phyloP scores from a whole-genome alignment of 352 stramenopile species.

The Globisporangium perplexum region DNA sequence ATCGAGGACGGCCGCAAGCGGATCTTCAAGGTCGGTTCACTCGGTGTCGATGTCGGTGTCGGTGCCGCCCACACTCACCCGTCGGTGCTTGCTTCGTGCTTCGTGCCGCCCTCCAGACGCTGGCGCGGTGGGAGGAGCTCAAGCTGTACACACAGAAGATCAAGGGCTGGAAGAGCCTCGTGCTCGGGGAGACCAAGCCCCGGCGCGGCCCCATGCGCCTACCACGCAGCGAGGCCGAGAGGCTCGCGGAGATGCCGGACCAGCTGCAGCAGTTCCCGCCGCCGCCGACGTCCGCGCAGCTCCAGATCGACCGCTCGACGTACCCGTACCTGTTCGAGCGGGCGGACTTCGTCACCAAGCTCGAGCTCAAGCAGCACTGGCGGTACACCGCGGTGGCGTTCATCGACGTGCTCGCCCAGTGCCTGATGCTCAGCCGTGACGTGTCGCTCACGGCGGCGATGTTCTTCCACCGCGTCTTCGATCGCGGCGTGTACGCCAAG shows the following conservation, averaged over 20 bases:
- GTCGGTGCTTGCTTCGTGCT: too few relatives aligned
- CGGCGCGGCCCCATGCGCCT: constrained; percentile 42
- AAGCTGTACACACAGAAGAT: constrained; percentile 74
- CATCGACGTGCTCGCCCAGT: constrained; percentile 72
- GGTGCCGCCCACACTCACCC: too few relatives aligned
- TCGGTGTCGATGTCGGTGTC: too few relatives aligned
- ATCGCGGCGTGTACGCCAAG: constrained; percentile 71
- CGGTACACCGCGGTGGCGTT: constrained; percentile 74
- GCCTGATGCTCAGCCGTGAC: constrained; percentile 56
- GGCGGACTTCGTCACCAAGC: constrained; percentile 42
- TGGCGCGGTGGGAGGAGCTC: constrained; percentile 81
- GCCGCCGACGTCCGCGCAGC: constrained; percentile 29
- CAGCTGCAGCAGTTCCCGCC: constrained; percentile 74
- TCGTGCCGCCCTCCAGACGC: constrained; percentile 29
- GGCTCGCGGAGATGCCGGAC: constrained; percentile 56
- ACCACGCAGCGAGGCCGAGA: constrained; percentile 57
- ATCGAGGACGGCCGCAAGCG: constrained; percentile 63
- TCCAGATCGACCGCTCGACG: constrained; percentile 69
- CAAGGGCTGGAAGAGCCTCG: constrained; percentile 71
- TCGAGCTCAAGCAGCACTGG: constrained; percentile 79
- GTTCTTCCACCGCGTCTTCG: constrained; percentile 80
- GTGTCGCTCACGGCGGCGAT: constrained; percentile 68
- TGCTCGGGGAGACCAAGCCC: constrained; percentile 64
- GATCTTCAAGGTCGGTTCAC: constrained; percentile 58
- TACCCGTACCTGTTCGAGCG: constrained; percentile 74